These are phyloP conservation scores for Candida suzukii DNA, from an alignment of 805 yeast species.

Conservation along the genomic window DNA sequence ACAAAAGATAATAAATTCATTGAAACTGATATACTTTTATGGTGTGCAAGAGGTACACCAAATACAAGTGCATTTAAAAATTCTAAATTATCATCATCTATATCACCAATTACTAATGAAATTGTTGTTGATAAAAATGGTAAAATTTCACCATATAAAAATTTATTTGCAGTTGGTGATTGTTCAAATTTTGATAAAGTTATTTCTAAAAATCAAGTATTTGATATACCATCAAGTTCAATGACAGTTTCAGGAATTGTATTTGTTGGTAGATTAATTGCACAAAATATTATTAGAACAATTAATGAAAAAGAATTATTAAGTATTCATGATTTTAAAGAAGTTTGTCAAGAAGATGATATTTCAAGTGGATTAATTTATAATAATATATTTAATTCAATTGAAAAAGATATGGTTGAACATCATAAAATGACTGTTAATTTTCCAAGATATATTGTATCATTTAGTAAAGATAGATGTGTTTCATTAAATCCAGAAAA, in stretches of 20 bases:
- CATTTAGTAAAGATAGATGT: not conserved
- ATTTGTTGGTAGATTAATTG: conserved; percentile 6
- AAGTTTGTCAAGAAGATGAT: conserved; percentile 1
- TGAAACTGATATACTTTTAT: conserved; percentile 4
- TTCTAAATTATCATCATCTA: conserved; percentile 1
- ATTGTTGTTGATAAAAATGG: conserved; percentile 3
- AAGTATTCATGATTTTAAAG: conserved; percentile 2
- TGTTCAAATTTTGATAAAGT: conserved; percentile 4
- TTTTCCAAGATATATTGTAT: conserved; percentile 1
- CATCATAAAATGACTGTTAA: not conserved
- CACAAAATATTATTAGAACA: conserved; percentile 3
- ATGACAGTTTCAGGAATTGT: conserved; percentile 5
- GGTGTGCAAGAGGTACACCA: conserved; percentile 6
- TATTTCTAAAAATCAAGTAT: conserved; percentile 1
- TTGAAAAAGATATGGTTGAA: too few species aligned
- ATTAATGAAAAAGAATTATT: conserved; percentile 1
- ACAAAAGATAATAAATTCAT: conserved; percentile 3
- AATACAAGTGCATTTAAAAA: conserved; percentile 2
- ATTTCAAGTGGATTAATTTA: conserved; percentile 4
- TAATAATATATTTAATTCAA: too few species aligned
- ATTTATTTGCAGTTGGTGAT: conserved; percentile 6
- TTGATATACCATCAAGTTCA: conserved; percentile 3
- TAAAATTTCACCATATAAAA: not conserved
- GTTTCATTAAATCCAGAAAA: not conserved
- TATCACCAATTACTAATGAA: conserved; percentile 5